Percentiles rank a stretch among this genome's conserved stretches.
phyloP scores from a whole-genome alignment of 768 basidiomycete genomes.

The Leucocoprinus leucothites region DNA sequence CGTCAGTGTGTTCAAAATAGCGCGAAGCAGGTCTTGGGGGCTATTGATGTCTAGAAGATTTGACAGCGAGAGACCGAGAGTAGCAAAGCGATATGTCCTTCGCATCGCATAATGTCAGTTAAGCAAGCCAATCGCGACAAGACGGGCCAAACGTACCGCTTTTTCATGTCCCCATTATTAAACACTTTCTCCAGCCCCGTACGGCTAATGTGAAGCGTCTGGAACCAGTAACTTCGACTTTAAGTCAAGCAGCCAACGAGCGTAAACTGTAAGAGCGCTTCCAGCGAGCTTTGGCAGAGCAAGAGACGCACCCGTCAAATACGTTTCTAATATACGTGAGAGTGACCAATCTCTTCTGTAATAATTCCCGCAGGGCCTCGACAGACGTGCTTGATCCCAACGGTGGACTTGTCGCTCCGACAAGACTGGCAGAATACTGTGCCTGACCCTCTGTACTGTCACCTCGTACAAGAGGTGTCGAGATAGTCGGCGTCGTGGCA shows the following conservation, averaged over 20 bases:
- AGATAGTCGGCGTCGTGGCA: slow-evolving; percentile 38
- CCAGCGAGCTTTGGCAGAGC: slow-evolving; percentile 1
- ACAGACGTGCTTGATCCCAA: slow-evolving; percentile 65
- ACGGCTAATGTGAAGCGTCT: slow-evolving; percentile 78
- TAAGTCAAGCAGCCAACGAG: background rate
- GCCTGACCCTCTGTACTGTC: slow-evolving; percentile 67
- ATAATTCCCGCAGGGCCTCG: slow-evolving; percentile 74
- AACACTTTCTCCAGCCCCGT: slow-evolving; percentile 74
- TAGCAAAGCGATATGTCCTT: slow-evolving; percentile 80
- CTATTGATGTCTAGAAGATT: slow-evolving; percentile 78
- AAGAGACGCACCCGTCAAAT: slow-evolving; percentile 71
- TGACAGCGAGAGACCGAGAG: slow-evolving; percentile 85
- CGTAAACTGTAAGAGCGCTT: slow-evolving; percentile 8
- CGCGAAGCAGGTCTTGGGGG: slow-evolving; percentile 76
- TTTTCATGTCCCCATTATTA: slow-evolving; percentile 72
- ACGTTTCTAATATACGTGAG: slow-evolving; percentile 83
- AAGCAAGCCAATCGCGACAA: background rate
- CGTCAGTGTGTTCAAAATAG: slow-evolving; percentile 63
- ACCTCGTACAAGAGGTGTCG: slow-evolving; percentile 49
- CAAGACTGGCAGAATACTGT: slow-evolving; percentile 40
- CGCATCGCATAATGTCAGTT: background rate
- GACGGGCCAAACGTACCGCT: slow-evolving; percentile 45
- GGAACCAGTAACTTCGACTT: slow-evolving; percentile 85
- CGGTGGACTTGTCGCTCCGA: slow-evolving; percentile 40
- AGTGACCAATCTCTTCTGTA: slow-evolving; percentile 82